Percentiles rank a stretch among this genome's conserved stretches.
These are phyloP conservation scores for Eucalyptus pauciflora DNA, from an alignment of 345 rosid species.

Conservation along the genomic window DNA sequence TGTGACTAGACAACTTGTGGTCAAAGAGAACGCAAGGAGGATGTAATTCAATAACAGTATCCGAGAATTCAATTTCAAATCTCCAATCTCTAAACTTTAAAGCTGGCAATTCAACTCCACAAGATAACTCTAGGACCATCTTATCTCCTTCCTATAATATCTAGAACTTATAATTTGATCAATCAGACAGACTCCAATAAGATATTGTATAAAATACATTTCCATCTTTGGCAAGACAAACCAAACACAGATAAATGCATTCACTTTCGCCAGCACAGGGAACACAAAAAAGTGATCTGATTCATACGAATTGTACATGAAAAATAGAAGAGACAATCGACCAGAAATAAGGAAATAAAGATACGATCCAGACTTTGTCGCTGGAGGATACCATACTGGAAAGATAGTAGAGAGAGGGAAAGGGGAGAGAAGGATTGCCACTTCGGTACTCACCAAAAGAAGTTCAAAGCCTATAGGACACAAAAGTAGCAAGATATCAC, in stretches of 20 bases:
- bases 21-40: not conserved
- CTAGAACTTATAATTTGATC: not conserved
- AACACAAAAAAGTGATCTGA: not conserved
- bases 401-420: not conserved
- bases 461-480: slow-evolving; percentile 69
- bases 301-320: not conserved
- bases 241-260: not conserved
- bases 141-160: not conserved
- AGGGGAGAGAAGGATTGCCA: not conserved
- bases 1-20: not conserved
- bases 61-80: not conserved
- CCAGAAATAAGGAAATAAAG: not conserved
- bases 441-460: slow-evolving; percentile 52
- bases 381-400: not conserved
- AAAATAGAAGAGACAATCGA: not conserved
- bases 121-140: not conserved
- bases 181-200: not conserved
- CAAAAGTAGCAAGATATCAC: slow-evolving; percentile 74
- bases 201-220: not conserved
- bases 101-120: not conserved
- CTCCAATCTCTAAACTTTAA: not conserved
- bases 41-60: not conserved
- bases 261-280: not conserved
- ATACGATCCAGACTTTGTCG: not conserved
- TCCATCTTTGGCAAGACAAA: not conserved